Evolutionary conservation across 345 rosid species (phyloP).

Genomic region (Eucalyptus paniculata): DNA sequence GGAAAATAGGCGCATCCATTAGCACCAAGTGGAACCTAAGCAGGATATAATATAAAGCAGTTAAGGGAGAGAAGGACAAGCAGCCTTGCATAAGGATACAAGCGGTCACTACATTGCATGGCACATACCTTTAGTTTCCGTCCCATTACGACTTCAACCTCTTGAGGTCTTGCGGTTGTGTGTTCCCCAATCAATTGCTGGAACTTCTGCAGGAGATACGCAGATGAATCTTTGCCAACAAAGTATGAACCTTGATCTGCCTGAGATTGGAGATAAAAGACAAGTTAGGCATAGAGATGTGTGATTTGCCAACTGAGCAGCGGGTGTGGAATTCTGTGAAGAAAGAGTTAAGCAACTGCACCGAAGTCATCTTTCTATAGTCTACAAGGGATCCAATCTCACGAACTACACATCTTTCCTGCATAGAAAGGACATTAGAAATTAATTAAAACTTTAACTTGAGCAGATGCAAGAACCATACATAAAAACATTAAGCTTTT

Average conservation of each 20-base stretch:
- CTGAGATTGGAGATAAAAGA: conserved; percentile 16
- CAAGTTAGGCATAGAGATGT: not conserved
- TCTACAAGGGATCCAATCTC: conserved; percentile 90
- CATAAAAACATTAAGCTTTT: not conserved
- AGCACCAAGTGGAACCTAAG: conserved; percentile 72
- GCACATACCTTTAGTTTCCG: conserved; percentile 57
- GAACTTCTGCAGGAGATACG: conserved; percentile 51
- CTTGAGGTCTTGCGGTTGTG: conserved; percentile 30
- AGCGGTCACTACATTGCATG: not conserved
- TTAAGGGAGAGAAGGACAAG: not conserved
- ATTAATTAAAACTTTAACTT: not conserved
- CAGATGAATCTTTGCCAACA: conserved; percentile 52
- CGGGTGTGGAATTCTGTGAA: not conserved
- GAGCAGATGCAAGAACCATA: not conserved
- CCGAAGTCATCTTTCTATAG: conserved; percentile 87
- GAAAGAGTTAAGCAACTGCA: conserved; percentile 5
- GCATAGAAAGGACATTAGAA: not conserved
- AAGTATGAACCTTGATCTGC: conserved; percentile 93
- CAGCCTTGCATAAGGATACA: not conserved
- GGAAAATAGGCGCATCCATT: conserved; percentile 87
- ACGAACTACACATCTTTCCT: conserved; percentile 75
- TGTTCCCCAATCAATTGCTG: conserved; percentile 54
- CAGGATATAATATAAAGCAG: not conserved
- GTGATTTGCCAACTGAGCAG: not conserved
- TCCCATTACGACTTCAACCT: conserved; percentile 94